Percentiles rank a stretch among this genome's conserved stretches.
Evolutionary conservation across 805 yeast species (phyloP).

Genomic region (Candida bentonensis): DNA sequence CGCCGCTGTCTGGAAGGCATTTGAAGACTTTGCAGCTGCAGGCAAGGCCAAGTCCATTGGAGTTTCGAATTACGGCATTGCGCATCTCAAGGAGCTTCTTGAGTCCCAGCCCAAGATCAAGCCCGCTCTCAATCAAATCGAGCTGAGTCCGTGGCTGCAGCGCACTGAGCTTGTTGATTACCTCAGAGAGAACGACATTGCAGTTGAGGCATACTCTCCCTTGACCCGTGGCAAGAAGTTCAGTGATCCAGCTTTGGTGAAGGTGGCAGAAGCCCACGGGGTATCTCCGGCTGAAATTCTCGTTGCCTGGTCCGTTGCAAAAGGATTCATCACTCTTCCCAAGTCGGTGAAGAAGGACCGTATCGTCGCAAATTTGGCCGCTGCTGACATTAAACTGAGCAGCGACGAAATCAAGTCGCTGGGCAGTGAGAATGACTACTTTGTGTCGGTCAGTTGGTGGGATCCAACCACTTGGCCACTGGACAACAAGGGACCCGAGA

Average conservation of each 20-base stretch:
- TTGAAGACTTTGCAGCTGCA: slow-evolving; percentile 37
- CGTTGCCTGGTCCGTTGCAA: slow-evolving; percentile 31
- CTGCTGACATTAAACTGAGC: slow-evolving; percentile 22
- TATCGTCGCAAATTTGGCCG: slow-evolving; percentile 37
- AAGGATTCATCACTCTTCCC: slow-evolving; percentile 50
- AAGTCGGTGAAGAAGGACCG: slow-evolving; percentile 49
- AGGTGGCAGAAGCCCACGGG: slow-evolving; percentile 23
- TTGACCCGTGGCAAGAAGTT: slow-evolving; percentile 39
- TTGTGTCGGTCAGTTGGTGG: slow-evolving; percentile 20
- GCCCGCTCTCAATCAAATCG: slow-evolving; percentile 64
- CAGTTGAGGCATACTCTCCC: slow-evolving; percentile 50
- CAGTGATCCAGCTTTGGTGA: slow-evolving; percentile 16
- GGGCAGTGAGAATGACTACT: slow-evolving; percentile 19
- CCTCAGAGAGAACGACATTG: slow-evolving; percentile 32
- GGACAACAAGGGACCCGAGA: not conserved
- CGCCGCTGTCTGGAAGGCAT: slow-evolving; percentile 29
- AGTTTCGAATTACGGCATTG: slow-evolving; percentile 57
- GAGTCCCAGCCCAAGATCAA: slow-evolving; percentile 30
- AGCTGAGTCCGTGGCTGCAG: slow-evolving; percentile 37
- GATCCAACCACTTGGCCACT: slow-evolving; percentile 19
- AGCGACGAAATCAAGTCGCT: slow-evolving; percentile 17
- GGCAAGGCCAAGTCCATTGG: slow-evolving; percentile 57
- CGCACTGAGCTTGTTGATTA: slow-evolving; percentile 29
- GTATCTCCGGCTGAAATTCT: slow-evolving; percentile 29
- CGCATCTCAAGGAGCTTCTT: slow-evolving; percentile 47